A percentile compares a stretch with the other conserved stretches of the same genome.
Evolutionary conservation across 2,329 filamentous ascomycete genomes (phyloP).

Genomic region (Alternaria triticimaculans): DNA sequence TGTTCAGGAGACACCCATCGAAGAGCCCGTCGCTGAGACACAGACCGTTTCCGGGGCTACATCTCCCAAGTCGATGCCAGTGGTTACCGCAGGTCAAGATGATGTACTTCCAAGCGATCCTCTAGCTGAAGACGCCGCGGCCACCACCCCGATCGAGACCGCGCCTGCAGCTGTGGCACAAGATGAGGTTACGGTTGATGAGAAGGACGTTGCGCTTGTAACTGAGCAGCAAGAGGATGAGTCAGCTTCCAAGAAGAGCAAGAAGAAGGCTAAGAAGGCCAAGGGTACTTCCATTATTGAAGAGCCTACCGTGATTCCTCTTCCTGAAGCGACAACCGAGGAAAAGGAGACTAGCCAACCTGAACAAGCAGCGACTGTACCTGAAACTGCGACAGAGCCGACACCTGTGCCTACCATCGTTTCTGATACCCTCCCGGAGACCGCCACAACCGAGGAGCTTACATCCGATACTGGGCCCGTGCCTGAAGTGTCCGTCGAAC

Average conservation of each 20-base stretch:
- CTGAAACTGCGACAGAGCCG: not conserved
- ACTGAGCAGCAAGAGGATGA: constrained; percentile 9
- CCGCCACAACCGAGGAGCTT: not conserved
- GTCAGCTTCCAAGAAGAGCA: constrained; percentile 24
- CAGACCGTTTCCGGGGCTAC: not conserved
- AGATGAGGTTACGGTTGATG: not conserved
- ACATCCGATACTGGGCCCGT: not conserved
- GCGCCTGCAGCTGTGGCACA: not conserved
- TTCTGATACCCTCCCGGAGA: not conserved
- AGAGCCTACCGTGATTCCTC: constrained; percentile 1
- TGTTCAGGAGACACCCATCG: not conserved
- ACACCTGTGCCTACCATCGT: not conserved
- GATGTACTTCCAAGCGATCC: not conserved
- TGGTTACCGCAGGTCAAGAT: constrained; percentile 2
- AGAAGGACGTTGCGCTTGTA: not conserved
- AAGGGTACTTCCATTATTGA: constrained; percentile 18
- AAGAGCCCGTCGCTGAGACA: constrained; percentile 1
- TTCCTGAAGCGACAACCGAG: not conserved
- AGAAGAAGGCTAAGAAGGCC: constrained; percentile 31
- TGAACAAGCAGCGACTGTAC: not conserved
- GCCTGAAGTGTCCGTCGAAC: not conserved
- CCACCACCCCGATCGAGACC: not conserved
- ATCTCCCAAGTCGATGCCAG: constrained; percentile 5
- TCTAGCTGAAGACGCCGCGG: not conserved
- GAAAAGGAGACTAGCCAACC: not conserved